These are phyloP conservation scores for Rhynchospora pubera DNA, from an alignment of 176 grass and related monocot species.

Conservation along the genomic window DNA sequence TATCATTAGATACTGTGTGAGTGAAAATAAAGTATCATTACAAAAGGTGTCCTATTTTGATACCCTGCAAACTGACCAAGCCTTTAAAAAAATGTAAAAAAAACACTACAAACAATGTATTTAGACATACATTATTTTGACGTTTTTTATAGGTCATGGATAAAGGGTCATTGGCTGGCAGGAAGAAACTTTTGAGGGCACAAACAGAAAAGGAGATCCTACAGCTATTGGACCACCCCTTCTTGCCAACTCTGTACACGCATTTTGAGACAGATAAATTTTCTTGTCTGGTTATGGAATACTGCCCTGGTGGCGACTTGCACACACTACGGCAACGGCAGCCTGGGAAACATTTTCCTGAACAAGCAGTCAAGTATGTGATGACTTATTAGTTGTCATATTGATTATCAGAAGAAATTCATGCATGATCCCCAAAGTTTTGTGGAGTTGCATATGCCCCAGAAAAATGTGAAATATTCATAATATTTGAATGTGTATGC, in stretches of 20 bases:
- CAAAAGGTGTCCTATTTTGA: background rate
- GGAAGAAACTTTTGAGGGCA: conserved; percentile 68
- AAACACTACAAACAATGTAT: background rate
- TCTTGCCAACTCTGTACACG: conserved; percentile 64
- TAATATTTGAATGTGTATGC: background rate
- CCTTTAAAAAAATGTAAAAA: background rate
- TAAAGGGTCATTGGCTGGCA: conserved; percentile 53
- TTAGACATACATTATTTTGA: background rate
- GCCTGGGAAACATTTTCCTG: conserved; percentile 65
- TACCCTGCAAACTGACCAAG: background rate
- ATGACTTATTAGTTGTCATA: background rate
- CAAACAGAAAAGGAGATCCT: conserved; percentile 81
- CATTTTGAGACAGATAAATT: conserved; percentile 88
- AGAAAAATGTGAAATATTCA: background rate
- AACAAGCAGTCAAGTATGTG: conserved; percentile 86
- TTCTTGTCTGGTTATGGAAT: conserved; percentile 86
- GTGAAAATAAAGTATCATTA: background rate
- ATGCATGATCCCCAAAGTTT: background rate
- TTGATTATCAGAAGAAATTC: background rate
- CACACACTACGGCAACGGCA: conserved; percentile 66
- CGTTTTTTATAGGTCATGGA: conserved; percentile 43
- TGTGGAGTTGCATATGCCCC: background rate
- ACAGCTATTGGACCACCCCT: conserved; percentile 70
- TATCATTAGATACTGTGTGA: background rate
- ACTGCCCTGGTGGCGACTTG: conserved; percentile 67